Percentiles rank a stretch among this genome's conserved stretches.
These are phyloP conservation scores for Saposhnikovia divaricata DNA, from an alignment of 129 eudicot species.

Conservation along the genomic window DNA sequence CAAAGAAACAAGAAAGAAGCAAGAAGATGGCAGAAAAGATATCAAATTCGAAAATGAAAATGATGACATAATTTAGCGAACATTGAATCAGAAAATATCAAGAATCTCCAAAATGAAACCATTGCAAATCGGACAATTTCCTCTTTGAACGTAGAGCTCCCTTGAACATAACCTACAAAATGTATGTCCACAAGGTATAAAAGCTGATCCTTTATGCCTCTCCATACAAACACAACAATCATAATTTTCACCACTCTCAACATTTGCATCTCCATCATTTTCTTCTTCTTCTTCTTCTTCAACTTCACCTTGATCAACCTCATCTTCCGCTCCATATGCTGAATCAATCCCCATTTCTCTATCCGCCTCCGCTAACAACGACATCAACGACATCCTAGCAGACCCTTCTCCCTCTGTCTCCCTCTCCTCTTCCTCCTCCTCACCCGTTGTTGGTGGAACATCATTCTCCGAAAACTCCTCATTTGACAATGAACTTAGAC, in stretches of 20 bases:
- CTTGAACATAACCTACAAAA: slow-evolving; percentile 89
- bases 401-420: slow-evolving; percentile 16
- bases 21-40: background rate
- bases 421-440: background rate
- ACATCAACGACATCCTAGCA: slow-evolving; percentile 76
- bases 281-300: slow-evolving; percentile 16
- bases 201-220: slow-evolving; percentile 90
- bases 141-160: slow-evolving; percentile 77
- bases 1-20: background rate
- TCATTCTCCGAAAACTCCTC: background rate
- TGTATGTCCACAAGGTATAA: slow-evolving; percentile 91
- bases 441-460: background rate
- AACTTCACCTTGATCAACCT: slow-evolving; percentile 17
- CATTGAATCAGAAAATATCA: slow-evolving; percentile 58
- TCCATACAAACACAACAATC: slow-evolving; percentile 86
- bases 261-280: background rate
- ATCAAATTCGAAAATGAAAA: background rate
- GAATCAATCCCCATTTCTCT: slow-evolving; percentile 51
- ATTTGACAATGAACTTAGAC: background rate
- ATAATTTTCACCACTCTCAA: slow-evolving; percentile 32
- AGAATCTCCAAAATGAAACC: slow-evolving; percentile 74
- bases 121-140: slow-evolving; percentile 86
- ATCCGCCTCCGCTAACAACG: slow-evolving; percentile 63
- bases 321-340: slow-evolving; percentile 17
- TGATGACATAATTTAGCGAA: background rate